These are phyloP conservation scores for Calonectria ilicicola DNA, from an alignment of 2,329 filamentous ascomycete genomes.

Conservation along the genomic window DNA sequence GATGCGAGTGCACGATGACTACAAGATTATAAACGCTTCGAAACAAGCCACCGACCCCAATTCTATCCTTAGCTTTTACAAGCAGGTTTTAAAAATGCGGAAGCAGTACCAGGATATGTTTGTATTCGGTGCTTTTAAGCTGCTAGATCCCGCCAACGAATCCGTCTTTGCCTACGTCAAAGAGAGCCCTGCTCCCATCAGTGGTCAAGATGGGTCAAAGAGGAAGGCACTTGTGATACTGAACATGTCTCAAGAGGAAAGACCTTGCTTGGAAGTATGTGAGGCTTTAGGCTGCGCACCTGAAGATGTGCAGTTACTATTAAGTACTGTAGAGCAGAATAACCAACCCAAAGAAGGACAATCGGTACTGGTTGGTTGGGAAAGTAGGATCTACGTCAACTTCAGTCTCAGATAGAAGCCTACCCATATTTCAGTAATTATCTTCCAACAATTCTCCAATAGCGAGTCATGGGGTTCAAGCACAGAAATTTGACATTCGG, in stretches of 20 bases:
- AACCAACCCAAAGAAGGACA: not conserved
- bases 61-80: constrained; percentile 72
- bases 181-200: constrained; percentile 37
- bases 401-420: not conserved
- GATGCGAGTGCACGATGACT: constrained; percentile 76
- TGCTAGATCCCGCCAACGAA: constrained; percentile 63
- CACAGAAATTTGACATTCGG: too few relatives aligned
- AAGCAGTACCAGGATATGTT: constrained; percentile 70
- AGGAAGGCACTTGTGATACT: constrained; percentile 55
- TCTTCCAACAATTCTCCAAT: too few relatives aligned
- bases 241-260: constrained; percentile 58
- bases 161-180: constrained; percentile 69
- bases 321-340: constrained; percentile 35
- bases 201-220: constrained; percentile 29
- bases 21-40: constrained; percentile 66
- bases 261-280: constrained; percentile 40
- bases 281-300: constrained; percentile 32
- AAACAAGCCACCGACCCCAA: constrained; percentile 57
- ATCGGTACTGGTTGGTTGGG: constrained; percentile 27
- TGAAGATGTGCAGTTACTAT: constrained; percentile 37
- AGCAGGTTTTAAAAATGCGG: constrained; percentile 61
- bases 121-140: constrained; percentile 70
- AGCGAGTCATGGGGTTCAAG: too few relatives aligned
- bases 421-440: too few relatives aligned
- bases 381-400: constrained; percentile 36